Percentiles rank a stretch among this genome's conserved stretches.
Evolutionary conservation across 257 asterid species (phyloP).

Genomic region (Scutellaria minor): DNA sequence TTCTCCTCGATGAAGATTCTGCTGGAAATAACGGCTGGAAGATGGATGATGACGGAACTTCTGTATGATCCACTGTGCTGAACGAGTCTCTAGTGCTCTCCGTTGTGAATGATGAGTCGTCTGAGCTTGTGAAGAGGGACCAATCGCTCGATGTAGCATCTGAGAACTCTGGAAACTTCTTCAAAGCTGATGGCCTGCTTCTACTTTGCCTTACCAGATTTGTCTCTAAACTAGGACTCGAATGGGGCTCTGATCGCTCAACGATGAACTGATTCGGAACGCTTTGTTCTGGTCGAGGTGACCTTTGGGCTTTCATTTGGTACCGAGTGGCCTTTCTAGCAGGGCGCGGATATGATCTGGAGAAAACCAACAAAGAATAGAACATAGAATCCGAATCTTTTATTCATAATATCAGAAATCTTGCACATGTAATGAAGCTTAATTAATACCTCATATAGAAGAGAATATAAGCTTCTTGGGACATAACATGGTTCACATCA

Average conservation of each 20-base stretch:
- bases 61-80: conserved; percentile 64
- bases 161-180: conserved; percentile 49
- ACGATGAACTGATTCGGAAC: background rate
- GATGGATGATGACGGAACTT: conserved; percentile 57
- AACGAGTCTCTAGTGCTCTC: conserved; percentile 88
- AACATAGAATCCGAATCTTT: no score
- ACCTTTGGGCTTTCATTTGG: conserved; percentile 47
- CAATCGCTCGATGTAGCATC: conserved; percentile 72
- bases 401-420: conserved; percentile 1
- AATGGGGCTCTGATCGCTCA: conserved; percentile 29
- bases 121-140: conserved; percentile 79
- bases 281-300: conserved; percentile 42
- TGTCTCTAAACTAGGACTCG: conserved; percentile 32
- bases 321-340: conserved; percentile 43
- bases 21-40: conserved; percentile 50
- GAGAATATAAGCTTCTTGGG: conserved; percentile 84
- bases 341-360: conserved; percentile 73
- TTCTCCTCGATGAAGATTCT: conserved; percentile 47
- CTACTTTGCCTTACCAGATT: conserved; percentile 43
- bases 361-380: background rate
- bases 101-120: conserved; percentile 80
- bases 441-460: conserved; percentile 70
- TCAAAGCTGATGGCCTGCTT: conserved; percentile 39
- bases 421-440: background rate
- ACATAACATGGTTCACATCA: conserved; percentile 72